Percentiles rank a stretch among this genome's conserved stretches.
Conservation (phyloP, 371 early-diverging fungal species). For the Encephalitozoon cuniculi region DNA sequence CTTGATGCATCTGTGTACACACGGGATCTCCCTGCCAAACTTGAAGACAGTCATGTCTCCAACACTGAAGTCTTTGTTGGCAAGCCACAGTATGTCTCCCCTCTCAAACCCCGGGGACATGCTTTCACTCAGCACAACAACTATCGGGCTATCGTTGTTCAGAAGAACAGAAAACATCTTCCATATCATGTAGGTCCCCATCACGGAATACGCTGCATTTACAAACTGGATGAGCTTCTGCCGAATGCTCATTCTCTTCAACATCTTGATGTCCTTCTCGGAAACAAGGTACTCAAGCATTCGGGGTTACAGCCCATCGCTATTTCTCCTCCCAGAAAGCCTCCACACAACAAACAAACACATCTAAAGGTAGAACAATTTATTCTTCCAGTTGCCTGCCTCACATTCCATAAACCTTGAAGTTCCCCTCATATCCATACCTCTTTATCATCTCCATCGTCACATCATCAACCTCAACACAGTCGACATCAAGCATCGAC, state of each 20-base stretch:
- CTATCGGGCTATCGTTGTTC: slow-evolving; percentile 89
- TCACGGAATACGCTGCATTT: slow-evolving; percentile 53
- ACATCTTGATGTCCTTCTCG: slow-evolving; percentile 31
- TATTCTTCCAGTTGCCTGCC: neutral
- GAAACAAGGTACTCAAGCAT: slow-evolving; percentile 20
- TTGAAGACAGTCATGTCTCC: slow-evolving; percentile 94
- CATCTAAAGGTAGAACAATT: neutral
- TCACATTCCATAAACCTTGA: slow-evolving; percentile 10
- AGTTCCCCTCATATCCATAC: slow-evolving; percentile 56
- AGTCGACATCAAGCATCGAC: slow-evolving; percentile 83
- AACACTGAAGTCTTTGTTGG: slow-evolving; percentile 65
- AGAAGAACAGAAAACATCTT: slow-evolving; percentile 72
- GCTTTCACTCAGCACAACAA: slow-evolving; percentile 91
- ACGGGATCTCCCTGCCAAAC: slow-evolving; percentile 80
- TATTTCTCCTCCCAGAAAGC: neutral
- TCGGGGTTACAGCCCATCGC: neutral
- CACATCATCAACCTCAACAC: slow-evolving; percentile 85
- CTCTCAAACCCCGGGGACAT: slow-evolving; percentile 95
- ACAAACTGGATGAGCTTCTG: slow-evolving; percentile 45
- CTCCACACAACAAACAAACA: neutral
- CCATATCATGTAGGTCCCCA: slow-evolving; percentile 80
- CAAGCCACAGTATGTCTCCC: slow-evolving; percentile 86
- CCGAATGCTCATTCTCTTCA: slow-evolving; percentile 42
- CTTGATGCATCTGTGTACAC: slow-evolving; percentile 88
- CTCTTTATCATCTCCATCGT: slow-evolving; percentile 64